phyloP scores from a whole-genome alignment of 768 basidiomycete species.

The Tulasnella calospora region DNA sequence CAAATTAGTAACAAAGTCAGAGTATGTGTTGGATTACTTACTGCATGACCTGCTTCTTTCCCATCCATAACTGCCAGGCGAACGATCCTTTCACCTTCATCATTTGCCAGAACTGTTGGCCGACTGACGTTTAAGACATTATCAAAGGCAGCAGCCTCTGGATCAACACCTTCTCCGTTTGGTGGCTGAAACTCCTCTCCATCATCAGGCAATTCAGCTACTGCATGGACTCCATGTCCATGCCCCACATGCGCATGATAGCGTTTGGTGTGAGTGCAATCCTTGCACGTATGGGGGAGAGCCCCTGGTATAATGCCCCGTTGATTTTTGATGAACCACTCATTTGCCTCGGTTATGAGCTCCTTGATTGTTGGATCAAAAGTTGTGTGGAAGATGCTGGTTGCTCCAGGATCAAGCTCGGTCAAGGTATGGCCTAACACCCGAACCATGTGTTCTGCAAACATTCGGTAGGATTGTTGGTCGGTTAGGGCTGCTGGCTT shows the following conservation, averaged over 20 bases:
- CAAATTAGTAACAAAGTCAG: slow-evolving; percentile 31
- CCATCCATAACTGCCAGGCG: slow-evolving; percentile 39
- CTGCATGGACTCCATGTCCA: not conserved
- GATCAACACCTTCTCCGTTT: not conserved
- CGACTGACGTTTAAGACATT: not conserved
- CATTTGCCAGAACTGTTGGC: slow-evolving; percentile 6
- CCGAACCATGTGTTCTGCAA: slow-evolving; percentile 34
- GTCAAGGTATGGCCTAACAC: slow-evolving; percentile 31
- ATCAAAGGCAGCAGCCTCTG: not conserved
- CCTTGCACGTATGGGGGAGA: slow-evolving; percentile 29
- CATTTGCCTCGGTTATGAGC: slow-evolving; percentile 18
- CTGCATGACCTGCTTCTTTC: slow-evolving; percentile 34
- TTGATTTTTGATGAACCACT: slow-evolving; percentile 26
- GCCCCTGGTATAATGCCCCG: slow-evolving; percentile 29
- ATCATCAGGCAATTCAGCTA: not conserved
- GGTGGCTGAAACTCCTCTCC: not conserved
- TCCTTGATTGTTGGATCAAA: not conserved
- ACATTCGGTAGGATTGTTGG: slow-evolving; percentile 34
- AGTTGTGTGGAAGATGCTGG: slow-evolving; percentile 14
- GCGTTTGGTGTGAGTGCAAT: slow-evolving; percentile 34
- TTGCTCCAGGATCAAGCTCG: slow-evolving; percentile 29
- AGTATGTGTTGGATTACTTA: slow-evolving; percentile 20
- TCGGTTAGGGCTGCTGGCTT: slow-evolving; percentile 27
- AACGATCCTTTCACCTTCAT: slow-evolving; percentile 31
- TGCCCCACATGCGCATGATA: slow-evolving; percentile 19